phyloP scores from a whole-genome alignment of 2,329 filamentous ascomycete genomes.

The Microcyclospora tardicrescens region DNA sequence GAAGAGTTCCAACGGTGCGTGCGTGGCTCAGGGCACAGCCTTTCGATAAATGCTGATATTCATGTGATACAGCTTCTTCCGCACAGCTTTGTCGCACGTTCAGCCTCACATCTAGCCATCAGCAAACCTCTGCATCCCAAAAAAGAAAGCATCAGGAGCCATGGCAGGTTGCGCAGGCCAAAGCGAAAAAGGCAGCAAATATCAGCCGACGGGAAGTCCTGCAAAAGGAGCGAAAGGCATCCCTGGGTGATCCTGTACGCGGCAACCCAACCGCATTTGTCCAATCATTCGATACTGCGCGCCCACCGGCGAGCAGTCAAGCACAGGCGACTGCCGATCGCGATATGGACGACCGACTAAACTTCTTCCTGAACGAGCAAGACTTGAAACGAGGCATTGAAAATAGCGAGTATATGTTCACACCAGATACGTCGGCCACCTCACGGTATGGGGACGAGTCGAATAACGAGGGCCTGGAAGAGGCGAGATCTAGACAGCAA shows the following conservation, averaged over 20 bases:
- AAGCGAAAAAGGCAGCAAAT: conserved; percentile 74
- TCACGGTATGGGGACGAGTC: conserved; percentile 14
- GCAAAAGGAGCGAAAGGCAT: conserved; percentile 47
- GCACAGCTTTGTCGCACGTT: too few species aligned
- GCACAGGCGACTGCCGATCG: neutral
- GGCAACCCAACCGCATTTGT: conserved; percentile 73
- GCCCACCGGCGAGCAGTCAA: conserved; percentile 18
- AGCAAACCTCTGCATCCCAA: conserved; percentile 35
- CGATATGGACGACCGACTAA: conserved; percentile 41
- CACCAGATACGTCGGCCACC: conserved; percentile 1
- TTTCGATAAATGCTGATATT: neutral
- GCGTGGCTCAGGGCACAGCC: neutral
- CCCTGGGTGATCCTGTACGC: conserved; percentile 64
- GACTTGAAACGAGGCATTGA: conserved; percentile 56
- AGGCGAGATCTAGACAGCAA: neutral
- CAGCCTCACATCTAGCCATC: neutral
- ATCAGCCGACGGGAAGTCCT: conserved; percentile 61
- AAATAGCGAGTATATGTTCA: conserved; percentile 49
- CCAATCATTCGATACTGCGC: conserved; percentile 59
- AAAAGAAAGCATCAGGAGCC: conserved; percentile 61
- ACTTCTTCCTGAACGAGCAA: conserved; percentile 58
- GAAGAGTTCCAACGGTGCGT: conserved; percentile 26
- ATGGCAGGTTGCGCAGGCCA: conserved; percentile 67
- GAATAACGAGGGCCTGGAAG: conserved; percentile 32
- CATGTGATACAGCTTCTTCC: conserved; percentile 42